Evolutionary conservation across 805 yeast genomes (phyloP), one percentile per base, ranked within the genome.

Genomic region (Zygotorulaspora chibaensis): DNA sequence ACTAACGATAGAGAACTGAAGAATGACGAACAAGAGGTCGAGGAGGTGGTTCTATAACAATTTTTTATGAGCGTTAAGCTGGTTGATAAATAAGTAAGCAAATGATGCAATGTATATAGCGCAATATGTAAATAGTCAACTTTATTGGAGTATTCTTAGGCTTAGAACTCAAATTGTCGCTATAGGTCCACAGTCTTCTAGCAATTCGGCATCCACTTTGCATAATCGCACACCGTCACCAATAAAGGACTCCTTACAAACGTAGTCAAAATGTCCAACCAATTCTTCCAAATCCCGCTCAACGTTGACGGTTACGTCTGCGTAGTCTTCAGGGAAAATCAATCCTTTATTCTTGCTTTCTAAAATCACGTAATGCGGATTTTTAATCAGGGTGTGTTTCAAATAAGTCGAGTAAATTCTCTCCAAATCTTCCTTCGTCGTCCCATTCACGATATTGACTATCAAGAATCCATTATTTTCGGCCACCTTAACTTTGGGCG

Each of bases 401-500:
- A 63, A 48, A 44, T 56, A 65, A 12, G 50, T 47, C 10, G 63
- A 62, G 16, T 74, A 58, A 8, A 62, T 57, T 0, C 47, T 55
- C 39, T 70, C 74, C 9, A 81, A 51, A 15, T 72, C 75, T 8
- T 71, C 73, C 42, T 64, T 66, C 0, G 80, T 73, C 1, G 76
- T 69, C 0, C 86, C 87, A 40, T 74, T 68, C 31, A 76, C 74
- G 2, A 79, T 69, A 44, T 78, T 81, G 29, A 68, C 67, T 10
- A 84, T 71, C 12, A 76, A 55, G 42, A 84, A 67, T 1, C 84
- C 80, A 61, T 83, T 83, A 63, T 57, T 60, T 10, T 68, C 58
- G 3, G 66, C 63, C 8, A 35, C 46, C 13, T 63, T 63, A n/a
- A 60, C 51, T 8, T 58, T 57, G 2, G 47, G 50, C 27, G 50